Evolutionary conservation across 2,329 filamentous ascomycete species (phyloP).

Genomic region (Malbranchea zuffiana): DNA sequence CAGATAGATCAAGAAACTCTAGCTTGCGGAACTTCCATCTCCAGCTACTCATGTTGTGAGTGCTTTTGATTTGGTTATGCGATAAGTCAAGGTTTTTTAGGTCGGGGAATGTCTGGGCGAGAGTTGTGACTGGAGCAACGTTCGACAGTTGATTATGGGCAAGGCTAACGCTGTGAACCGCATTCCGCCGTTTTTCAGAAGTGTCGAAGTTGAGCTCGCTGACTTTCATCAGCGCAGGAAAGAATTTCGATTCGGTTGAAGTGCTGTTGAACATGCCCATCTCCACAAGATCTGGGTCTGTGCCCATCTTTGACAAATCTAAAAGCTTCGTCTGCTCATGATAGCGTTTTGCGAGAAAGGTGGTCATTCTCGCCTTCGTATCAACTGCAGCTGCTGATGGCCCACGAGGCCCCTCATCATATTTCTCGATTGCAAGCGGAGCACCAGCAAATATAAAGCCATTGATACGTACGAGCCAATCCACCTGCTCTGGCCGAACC

Average conservation of each 20-base stretch:
- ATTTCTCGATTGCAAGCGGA: slow-evolving; percentile 41
- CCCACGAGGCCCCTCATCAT: slow-evolving; percentile 20
- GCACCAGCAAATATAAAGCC: slow-evolving; percentile 58
- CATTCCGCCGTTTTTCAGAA: slow-evolving; percentile 59
- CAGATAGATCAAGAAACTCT: slow-evolving; percentile 67
- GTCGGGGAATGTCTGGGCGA: slow-evolving; percentile 71
- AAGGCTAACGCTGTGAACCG: slow-evolving; percentile 71
- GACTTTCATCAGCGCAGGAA: slow-evolving; percentile 81
- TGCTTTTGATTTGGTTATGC: slow-evolving; percentile 61
- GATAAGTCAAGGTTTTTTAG: slow-evolving; percentile 83
- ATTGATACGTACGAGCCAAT: slow-evolving; percentile 57
- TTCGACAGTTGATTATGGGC: slow-evolving; percentile 68
- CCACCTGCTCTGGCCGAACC: slow-evolving; percentile 52
- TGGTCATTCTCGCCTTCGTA: slow-evolving; percentile 57
- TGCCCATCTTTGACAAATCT: slow-evolving; percentile 65
- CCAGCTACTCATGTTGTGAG: slow-evolving; percentile 63
- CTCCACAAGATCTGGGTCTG: slow-evolving; percentile 58
- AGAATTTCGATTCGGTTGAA: slow-evolving; percentile 71
- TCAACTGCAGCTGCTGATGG: slow-evolving; percentile 43
- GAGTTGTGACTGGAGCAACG: slow-evolving; percentile 58
- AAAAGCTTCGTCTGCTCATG: slow-evolving; percentile 60
- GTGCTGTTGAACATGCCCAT: slow-evolving; percentile 66
- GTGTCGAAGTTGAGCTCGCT: slow-evolving; percentile 68
- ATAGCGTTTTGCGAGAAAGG: slow-evolving; percentile 66
- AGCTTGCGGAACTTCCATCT: slow-evolving; percentile 66